Evolutionary conservation across 202 grass and related monocot species (phyloP), one percentile per base, ranked within the genome.

Genomic region (Elaeis oleifera): DNA sequence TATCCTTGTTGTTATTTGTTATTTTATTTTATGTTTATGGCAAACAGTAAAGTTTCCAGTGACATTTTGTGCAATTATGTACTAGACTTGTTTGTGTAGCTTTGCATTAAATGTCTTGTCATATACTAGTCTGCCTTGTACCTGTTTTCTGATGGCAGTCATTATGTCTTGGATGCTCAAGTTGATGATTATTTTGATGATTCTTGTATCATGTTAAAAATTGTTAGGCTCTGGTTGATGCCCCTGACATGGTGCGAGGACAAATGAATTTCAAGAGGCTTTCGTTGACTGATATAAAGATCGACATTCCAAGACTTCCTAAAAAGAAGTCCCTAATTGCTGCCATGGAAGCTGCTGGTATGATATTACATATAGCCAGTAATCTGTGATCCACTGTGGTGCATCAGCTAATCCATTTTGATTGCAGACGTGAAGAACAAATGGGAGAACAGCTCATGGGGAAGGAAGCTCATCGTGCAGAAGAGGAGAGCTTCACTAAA

Each of bases 371-470:
- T 44, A 13, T 14, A 44, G 36, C 36, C 2, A 44, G 36, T 44
- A 14, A 9, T 44, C 36, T 13, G 13, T 44, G 36, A 11, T 44
- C 36, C 9, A 44, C 36, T 13, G 7, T 36, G 36, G 36, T 44
- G 36, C 36, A 14, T 9, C 36, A 3, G 36, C 36, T 44, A 13
- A 44, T 44, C 36, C 9, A 8, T 44, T 44, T 13, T 13, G 36
- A 11, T 18, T 23, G 8, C 60, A 63, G 60, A 63, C 24, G 60
- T 63, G 19, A 63, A 63, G 60, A 63, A 63, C 32, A 63, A 63
- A 49, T 63, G 60, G 60, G 60, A 63, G 60, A 63, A 63, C 18
- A 50, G 60, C 60, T 63, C 60, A 49, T 63, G 60, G 60, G 60
- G 60, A 31, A 49, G 36, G 60, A 63, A 63, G 32, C 32, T 63